phyloP scores from a whole-genome alignment of 371 early-diverging fungal species.

The Cokeromyces recurvatus region DNA sequence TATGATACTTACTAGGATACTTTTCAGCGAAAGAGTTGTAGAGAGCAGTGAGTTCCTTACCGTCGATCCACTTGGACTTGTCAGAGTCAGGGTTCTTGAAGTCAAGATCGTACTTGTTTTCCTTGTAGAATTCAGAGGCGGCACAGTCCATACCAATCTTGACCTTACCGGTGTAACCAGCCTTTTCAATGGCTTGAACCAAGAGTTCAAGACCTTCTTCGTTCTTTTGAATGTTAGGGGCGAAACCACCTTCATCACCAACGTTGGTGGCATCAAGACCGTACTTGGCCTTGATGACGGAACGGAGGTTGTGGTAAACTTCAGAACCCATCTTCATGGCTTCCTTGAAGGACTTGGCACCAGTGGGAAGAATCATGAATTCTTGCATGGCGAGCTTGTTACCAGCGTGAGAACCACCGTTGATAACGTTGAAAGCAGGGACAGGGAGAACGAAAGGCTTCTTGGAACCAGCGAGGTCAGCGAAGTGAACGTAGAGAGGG shows the following conservation, averaged over 20 bases:
- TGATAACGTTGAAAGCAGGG: conserved; percentile 99
- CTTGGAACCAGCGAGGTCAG: conserved; percentile 79
- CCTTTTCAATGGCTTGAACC: conserved; percentile 83
- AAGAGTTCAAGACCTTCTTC: conserved; percentile 97
- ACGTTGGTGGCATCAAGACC: conserved; percentile 98
- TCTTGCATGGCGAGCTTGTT: conserved; percentile 99
- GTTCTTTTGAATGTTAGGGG: conserved; percentile 98
- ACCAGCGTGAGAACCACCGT: conserved; percentile 99
- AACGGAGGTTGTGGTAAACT: conserved; percentile 95
- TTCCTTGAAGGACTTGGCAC: conserved; percentile 90
- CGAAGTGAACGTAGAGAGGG: conserved; percentile 92
- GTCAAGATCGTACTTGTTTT: conserved; percentile 95
- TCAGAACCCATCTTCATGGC: conserved; percentile 98
- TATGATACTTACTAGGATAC: conserved; percentile 73
- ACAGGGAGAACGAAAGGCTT: conserved; percentile 92
- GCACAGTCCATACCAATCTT: conserved; percentile 99
- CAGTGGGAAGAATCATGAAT: conserved; percentile 99
- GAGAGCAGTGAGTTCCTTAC: conserved; percentile 81
- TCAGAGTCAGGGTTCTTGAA: conserved; percentile 93
- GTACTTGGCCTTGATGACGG: conserved; percentile 96
- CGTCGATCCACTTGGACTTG: conserved; percentile 67
- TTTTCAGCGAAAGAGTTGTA: conserved; percentile 84
- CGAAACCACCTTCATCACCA: conserved; percentile 99
- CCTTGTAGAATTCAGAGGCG: conserved; percentile 97
- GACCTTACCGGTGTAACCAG: conserved; percentile 94